Evolutionary conservation across 176 grass and related monocot species (phyloP).

Genomic region (Raddia guianensis): DNA sequence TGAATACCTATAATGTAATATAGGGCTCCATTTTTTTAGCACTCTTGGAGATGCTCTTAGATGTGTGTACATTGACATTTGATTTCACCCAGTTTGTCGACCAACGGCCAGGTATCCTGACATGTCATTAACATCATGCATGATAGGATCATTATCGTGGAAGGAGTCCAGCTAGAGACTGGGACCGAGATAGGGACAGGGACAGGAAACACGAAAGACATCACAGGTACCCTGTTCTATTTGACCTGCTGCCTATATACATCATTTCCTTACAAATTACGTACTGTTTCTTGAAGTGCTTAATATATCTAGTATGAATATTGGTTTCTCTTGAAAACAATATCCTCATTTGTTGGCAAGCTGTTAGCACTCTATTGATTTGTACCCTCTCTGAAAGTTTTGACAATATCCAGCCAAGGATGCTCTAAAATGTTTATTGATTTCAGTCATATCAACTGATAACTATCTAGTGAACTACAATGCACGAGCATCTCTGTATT

Average conservation of each 20-base stretch:
- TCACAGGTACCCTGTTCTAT: constrained; percentile 53
- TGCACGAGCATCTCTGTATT: neutral
- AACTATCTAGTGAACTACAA: neutral
- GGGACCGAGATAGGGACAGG: constrained; percentile 58
- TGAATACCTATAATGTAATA: too few species aligned
- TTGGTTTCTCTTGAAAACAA: neutral
- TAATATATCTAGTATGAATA: constrained; percentile 20
- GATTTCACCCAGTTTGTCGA: neutral
- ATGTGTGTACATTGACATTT: neutral
- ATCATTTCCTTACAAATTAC: neutral
- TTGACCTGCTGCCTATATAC: neutral
- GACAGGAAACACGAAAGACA: constrained; percentile 67
- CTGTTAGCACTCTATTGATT: constrained; percentile 9
- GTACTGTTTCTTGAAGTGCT: constrained; percentile 17
- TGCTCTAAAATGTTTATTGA: neutral
- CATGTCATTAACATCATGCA: constrained; percentile 21
- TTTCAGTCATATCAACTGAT: neutral
- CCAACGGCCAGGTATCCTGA: neutral
- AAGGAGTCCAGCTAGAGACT: constrained; percentile 69
- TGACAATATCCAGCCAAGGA: neutral
- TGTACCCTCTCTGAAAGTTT: neutral
- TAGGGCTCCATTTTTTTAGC: too few species aligned
- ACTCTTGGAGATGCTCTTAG: neutral
- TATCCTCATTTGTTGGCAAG: neutral
- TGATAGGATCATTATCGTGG: constrained; percentile 70